Evolutionary conservation across 1,139 yeast genomes (phyloP).

Genomic region (Geotrichum carabidarum): DNA sequence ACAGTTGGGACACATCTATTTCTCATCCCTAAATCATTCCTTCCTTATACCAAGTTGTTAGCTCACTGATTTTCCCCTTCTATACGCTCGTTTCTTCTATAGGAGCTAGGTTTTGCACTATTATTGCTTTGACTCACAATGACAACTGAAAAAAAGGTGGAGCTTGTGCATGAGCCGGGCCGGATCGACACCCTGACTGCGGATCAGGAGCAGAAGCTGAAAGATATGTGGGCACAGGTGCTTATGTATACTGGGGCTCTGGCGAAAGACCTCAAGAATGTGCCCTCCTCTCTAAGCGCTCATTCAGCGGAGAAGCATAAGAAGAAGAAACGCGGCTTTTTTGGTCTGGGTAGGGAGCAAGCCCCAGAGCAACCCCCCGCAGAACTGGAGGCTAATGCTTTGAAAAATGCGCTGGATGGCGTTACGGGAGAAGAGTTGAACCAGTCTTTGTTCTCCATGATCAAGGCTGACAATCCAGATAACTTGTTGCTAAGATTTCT

Average conservation of each 20-base stretch:
- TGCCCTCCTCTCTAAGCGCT: constrained; percentile 25
- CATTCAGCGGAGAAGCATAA: constrained; percentile 24
- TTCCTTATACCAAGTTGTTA: too few species aligned
- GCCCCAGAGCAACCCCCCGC: constrained; percentile 8
- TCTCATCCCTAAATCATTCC: too few species aligned
- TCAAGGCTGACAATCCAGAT: constrained; percentile 68
- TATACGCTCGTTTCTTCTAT: too few species aligned
- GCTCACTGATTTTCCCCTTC: too few species aligned
- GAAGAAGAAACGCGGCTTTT: constrained; percentile 28
- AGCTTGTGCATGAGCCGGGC: constrained; percentile 13
- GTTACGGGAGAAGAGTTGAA: constrained; percentile 19
- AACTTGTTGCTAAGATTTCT: constrained; percentile 59
- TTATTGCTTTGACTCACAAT: neutral
- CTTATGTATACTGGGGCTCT: constrained; percentile 59
- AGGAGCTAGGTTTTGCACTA: too few species aligned
- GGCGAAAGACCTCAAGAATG: constrained; percentile 38
- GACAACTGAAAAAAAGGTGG: neutral
- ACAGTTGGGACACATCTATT: too few species aligned
- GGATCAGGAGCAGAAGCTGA: constrained; percentile 61
- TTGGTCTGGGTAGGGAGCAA: constrained; percentile 26
- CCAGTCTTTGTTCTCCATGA: constrained; percentile 44
- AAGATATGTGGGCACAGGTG: constrained; percentile 69
- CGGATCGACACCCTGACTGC: constrained; percentile 54
- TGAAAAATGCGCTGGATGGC: constrained; percentile 3
- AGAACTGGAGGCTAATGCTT: constrained; percentile 16